phyloP scores from a whole-genome alignment of 352 stramenopile genomes.

The Phytopythium cucurbitacearum region DNA sequence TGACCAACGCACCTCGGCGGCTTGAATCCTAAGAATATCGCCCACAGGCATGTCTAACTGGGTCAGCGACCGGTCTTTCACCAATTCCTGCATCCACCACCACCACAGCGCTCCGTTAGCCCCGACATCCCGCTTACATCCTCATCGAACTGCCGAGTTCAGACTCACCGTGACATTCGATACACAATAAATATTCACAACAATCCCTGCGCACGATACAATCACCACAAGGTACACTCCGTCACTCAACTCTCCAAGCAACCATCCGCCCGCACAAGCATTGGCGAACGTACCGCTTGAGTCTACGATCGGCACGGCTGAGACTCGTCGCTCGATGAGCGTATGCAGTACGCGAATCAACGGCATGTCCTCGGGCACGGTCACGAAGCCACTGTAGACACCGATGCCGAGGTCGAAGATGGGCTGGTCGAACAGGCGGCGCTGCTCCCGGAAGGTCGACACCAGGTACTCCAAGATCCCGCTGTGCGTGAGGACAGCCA shows the following conservation, averaged over 20 bases:
- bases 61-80: constrained; percentile 84
- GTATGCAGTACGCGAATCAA: constrained; percentile 93
- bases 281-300: constrained; percentile 53
- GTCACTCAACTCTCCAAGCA: not conserved
- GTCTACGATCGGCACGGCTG: constrained; percentile 81
- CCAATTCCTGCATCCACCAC: constrained; percentile 49
- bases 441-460: constrained; percentile 95
- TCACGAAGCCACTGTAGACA: constrained; percentile 93
- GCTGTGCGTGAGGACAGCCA: constrained; percentile 92
- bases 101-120: not conserved
- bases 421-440: constrained; percentile 95
- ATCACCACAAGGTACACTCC: not conserved
- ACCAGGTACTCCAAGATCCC: constrained; percentile 95
- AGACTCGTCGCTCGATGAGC: constrained; percentile 77
- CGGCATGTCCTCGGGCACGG: constrained; percentile 89
- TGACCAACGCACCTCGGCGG: constrained; percentile 56
- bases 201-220: constrained; percentile 39
- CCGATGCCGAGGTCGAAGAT: constrained; percentile 95
- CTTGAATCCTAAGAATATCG: constrained; percentile 83
- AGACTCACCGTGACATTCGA: constrained; percentile 78
- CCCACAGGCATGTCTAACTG: constrained; percentile 88
- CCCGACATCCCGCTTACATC: not conserved
- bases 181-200: constrained; percentile 92
- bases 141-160: not conserved
- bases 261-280: not conserved